These are phyloP conservation scores for Pilasporangium apinafurcum DNA, from an alignment of 352 stramenopile species.

Conservation along the genomic window DNA sequence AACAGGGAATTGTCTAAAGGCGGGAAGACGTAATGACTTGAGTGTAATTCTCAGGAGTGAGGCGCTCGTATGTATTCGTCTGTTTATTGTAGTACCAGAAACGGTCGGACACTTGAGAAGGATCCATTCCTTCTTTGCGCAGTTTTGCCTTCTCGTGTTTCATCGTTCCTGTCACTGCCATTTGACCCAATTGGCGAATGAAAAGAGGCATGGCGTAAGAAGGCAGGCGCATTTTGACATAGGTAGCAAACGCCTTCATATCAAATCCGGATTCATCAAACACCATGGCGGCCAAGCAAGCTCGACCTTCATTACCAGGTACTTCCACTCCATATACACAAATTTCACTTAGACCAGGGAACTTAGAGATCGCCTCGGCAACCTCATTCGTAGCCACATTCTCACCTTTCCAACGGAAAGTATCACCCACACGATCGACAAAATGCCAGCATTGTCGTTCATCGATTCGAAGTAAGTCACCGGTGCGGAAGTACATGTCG, in stretches of 20 bases:
- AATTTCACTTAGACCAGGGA: slow-evolving; percentile 69
- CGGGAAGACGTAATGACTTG: slow-evolving; percentile 42
- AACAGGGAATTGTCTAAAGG: slow-evolving; percentile 20
- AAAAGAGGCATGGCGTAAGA: slow-evolving; percentile 85
- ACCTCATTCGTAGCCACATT: slow-evolving; percentile 91
- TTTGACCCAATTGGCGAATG: slow-evolving; percentile 60
- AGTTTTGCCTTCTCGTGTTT: slow-evolving; percentile 91
- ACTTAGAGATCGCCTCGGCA: slow-evolving; percentile 65
- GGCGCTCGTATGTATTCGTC: slow-evolving; percentile 37
- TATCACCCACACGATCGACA: slow-evolving; percentile 89
- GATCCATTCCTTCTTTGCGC: slow-evolving; percentile 70
- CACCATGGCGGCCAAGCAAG: slow-evolving; percentile 82
- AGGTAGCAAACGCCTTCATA: slow-evolving; percentile 40
- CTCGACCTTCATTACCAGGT: slow-evolving; percentile 68
- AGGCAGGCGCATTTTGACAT: slow-evolving; percentile 38
- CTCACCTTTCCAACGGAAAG: slow-evolving; percentile 92
- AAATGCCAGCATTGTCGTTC: slow-evolving; percentile 79
- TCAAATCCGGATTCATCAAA: slow-evolving; percentile 58
- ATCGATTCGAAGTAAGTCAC: slow-evolving; percentile 87
- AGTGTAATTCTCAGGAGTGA: slow-evolving; percentile 59
- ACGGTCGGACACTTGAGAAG: slow-evolving; percentile 41
- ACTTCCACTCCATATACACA: slow-evolving; percentile 75
- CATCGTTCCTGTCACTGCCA: slow-evolving; percentile 87
- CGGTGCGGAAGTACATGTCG: slow-evolving; percentile 88
- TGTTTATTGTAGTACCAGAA: slow-evolving; percentile 55